Percentiles rank a stretch among this genome's conserved stretches.
These are phyloP conservation scores for Lactarius vividus DNA, from an alignment of 768 basidiomycete species.

Conservation along the genomic window DNA sequence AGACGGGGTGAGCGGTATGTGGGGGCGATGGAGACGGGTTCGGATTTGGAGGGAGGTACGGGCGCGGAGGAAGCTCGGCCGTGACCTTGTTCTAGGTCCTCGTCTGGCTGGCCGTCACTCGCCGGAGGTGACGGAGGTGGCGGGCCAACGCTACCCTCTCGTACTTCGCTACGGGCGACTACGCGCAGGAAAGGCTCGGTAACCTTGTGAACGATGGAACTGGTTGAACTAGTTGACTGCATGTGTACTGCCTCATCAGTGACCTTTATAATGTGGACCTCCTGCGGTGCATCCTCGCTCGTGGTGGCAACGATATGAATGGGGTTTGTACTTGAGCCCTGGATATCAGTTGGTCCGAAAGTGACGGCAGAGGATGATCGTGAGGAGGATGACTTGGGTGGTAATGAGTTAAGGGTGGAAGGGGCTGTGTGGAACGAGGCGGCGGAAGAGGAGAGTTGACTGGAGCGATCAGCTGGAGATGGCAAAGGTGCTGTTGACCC, in stretches of 20 bases:
- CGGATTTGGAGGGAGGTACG: conserved; percentile 14
- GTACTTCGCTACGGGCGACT: conserved; percentile 27
- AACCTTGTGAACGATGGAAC: conserved; percentile 38
- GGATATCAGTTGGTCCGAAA: conserved; percentile 17
- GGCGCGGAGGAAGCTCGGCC: background rate
- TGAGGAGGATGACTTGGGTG: conserved; percentile 20
- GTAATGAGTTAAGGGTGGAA: conserved; percentile 4
- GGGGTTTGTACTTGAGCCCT: conserved; percentile 33
- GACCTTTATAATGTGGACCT: conserved; percentile 55
- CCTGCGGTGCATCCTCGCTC: conserved; percentile 38
- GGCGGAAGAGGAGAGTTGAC: conserved; percentile 17
- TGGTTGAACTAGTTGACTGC: conserved; percentile 38
- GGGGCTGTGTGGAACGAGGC: conserved; percentile 24
- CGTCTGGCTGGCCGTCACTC: conserved; percentile 35
- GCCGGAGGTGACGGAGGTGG: conserved; percentile 56
- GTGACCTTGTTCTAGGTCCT: conserved; percentile 2
- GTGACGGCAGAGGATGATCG: conserved; percentile 25
- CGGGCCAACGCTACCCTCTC: conserved; percentile 43
- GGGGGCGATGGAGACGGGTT: conserved; percentile 7
- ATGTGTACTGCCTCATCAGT: conserved; percentile 47
- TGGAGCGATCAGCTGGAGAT: conserved; percentile 16
- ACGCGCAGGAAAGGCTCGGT: conserved; percentile 37
- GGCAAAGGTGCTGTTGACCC: background rate
- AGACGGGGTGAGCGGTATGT: conserved; percentile 10
- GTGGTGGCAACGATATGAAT: conserved; percentile 35